Evolutionary conservation across 1,284 basidiomycete species (phyloP), one percentile per base, ranked within the genome.

Genomic region (Austropuccinia psidii): DNA sequence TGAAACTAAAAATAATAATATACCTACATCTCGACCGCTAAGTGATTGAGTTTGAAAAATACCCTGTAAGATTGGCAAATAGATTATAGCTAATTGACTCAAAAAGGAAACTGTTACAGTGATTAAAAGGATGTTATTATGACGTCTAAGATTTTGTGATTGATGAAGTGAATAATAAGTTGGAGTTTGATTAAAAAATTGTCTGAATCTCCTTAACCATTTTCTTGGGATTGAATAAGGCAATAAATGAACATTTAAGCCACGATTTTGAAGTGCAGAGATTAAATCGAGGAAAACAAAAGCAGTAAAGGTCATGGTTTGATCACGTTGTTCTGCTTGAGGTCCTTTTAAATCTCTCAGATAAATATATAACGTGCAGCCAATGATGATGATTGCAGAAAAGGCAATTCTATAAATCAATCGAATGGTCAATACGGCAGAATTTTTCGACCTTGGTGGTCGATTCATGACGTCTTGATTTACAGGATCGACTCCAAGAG

Each of bases 211-310:
- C 21, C 50, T 31, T 13, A 49, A 54, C 3, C 17, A 29, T 47
- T 27, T 29, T 6, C 4, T 33, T 2, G 43, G 37, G 21, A 41
- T 19, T 21, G 45, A 75, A 77, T 75, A 13, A 76, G 75, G 27
- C 8, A 45, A 49, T 13, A 76, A 77, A 6, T 77, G 76, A 7
- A 77, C 77, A 24, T 88, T 88, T 8, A 96, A 85, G 8, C 93
- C 93, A 55, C 95, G 89, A 81, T 93, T 96, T 81, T 98, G 95
- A 21, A 97, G 82, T 0, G 95, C 95, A 27, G 92, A 95, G 1
- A 93, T 90, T 47, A 98, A 87, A 82, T 98, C 95, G 74, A 98
- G 88, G 84, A 98, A 90, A 73, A 98, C 95, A 82, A 98, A 98
- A 79, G 88, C 90, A 19, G 93, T 91, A 81, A 98, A 98, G 4